Evolutionary conservation across 805 yeast species (phyloP), one percentile per base, ranked within the genome.

Genomic region (Zygotorulaspora florentina): DNA sequence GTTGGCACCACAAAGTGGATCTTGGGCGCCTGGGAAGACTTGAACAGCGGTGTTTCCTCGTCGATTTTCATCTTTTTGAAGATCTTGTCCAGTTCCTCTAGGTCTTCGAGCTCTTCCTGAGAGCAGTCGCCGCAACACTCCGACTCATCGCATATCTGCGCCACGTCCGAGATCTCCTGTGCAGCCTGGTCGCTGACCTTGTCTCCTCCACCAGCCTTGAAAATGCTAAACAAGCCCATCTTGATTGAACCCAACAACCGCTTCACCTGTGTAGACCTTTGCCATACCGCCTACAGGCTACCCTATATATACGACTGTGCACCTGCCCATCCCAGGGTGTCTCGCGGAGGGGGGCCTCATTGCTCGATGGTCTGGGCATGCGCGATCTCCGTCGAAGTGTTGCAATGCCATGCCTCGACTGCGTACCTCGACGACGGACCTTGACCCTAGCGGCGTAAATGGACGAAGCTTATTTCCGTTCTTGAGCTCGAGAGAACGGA

Each of bases 1-100:
- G 97, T 89, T 2, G 96, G 85, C 0, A 90, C 81, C 28, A 91
- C 67, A 17, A 88, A 69, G 54, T 90, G 97, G 18, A 84, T 59
- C 2, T 81, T 83, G 36, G 80, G 80, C 1, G 85, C 81, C 51
- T 75, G 76, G 0, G 95, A 81, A 5, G 90, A 73, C 47, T 84
- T 82, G 79, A 85, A 88, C 25, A 89, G 69, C 6, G 75, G 75
- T 18, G 53, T 58, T 17, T 56, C 71, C 45, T 56, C 53, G 40
- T 65, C 68, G 39, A 64, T 57, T 35, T 59, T 53, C 40, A 64
- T 42, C 46, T 56, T 58, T 4, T 54, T 42, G 33, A 55, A 61
- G 1, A 43, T 50, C 16, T 48, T 43, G 41, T 59, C 64, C 17
- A 56, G 63, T 13, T 46, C 48, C 15, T 50, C 57, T 18, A 58